Evolutionary conservation across 1,284 basidiomycete species (phyloP).

Genomic region (Pholiota adiposa): DNA sequence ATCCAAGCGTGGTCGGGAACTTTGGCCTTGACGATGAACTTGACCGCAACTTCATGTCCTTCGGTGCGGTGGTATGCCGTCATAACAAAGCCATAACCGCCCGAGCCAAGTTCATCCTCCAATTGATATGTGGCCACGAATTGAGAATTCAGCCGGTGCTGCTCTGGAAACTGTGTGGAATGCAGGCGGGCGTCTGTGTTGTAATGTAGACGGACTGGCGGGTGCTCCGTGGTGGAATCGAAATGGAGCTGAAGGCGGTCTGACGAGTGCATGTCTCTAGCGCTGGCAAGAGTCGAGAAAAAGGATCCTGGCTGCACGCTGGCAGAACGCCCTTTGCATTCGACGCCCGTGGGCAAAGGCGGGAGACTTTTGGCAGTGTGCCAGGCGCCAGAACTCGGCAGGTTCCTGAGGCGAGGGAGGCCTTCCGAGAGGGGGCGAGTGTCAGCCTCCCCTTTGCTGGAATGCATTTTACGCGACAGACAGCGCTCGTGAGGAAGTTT

Average conservation of each 20-base stretch:
- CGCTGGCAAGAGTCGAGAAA: not conserved
- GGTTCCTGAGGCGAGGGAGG: constrained; percentile 10
- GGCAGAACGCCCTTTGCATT: constrained; percentile 1
- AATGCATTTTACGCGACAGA: constrained; percentile 1
- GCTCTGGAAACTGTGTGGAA: constrained; percentile 62
- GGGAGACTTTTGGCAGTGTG: constrained; percentile 10
- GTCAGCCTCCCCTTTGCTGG: not conserved
- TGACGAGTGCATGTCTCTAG: constrained; percentile 6
- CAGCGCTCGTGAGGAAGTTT: not conserved
- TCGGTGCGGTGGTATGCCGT: constrained; percentile 64
- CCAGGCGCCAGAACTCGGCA: constrained; percentile 3
- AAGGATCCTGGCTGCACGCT: not conserved
- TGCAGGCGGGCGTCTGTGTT: constrained; percentile 43
- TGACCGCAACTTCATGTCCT: constrained; percentile 82
- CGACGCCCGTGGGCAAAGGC: constrained; percentile 1
- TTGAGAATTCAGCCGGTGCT: constrained; percentile 64
- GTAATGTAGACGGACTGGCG: constrained; percentile 13
- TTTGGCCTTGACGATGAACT: constrained; percentile 89
- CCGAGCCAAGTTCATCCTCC: constrained; percentile 83
- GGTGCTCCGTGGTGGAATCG: not conserved
- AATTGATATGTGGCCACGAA: constrained; percentile 75
- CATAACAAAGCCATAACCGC: constrained; percentile 94
- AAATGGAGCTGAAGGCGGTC: constrained; percentile 13
- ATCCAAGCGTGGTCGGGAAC: constrained; percentile 84
- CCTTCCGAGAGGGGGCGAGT: constrained; percentile 10